phyloP scores from a whole-genome alignment of 768 basidiomycete species.

The Psilocybe tampanensis region DNA sequence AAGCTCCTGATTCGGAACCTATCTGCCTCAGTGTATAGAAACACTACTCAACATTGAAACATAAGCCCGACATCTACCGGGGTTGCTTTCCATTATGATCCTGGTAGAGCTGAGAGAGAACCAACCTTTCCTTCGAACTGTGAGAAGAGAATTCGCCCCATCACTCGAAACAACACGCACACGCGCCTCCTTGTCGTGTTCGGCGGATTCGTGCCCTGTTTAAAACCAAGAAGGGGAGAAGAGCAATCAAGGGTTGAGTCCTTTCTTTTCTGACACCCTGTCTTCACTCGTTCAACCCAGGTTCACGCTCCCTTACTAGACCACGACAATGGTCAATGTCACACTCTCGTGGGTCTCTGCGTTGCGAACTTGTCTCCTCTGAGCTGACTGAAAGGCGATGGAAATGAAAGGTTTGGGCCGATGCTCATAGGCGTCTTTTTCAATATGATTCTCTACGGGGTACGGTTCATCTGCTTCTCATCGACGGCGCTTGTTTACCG shows the following conservation, averaged over 20 bases:
- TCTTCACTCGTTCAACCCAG: neutral
- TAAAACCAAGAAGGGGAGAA: neutral
- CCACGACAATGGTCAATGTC: neutral
- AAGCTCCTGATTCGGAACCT: neutral
- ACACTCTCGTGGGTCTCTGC: neutral
- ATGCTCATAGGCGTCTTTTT: constrained; percentile 45
- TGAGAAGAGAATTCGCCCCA: neutral
- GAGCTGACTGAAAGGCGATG: no score
- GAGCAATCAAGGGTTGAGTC: neutral
- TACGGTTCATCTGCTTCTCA: no score
- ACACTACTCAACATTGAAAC: neutral
- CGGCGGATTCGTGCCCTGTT: neutral
- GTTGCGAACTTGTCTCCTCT: neutral
- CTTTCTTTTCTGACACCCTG: neutral
- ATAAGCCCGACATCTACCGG: neutral
- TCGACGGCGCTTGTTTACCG: no score
- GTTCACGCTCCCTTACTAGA: neutral
- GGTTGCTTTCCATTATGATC: neutral
- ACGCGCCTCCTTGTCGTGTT: neutral
- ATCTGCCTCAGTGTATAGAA: neutral
- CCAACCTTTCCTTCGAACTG: neutral
- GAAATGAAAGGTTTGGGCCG: constrained; percentile 50
- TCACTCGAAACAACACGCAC: neutral
- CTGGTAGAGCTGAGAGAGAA: neutral
- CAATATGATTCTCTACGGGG: constrained; percentile 51